A percentile compares a stretch with the other conserved stretches of the same genome.
phyloP scores from a whole-genome alignment of 2,329 filamentous ascomycete genomes.

The Parafenestella ontariensis region DNA sequence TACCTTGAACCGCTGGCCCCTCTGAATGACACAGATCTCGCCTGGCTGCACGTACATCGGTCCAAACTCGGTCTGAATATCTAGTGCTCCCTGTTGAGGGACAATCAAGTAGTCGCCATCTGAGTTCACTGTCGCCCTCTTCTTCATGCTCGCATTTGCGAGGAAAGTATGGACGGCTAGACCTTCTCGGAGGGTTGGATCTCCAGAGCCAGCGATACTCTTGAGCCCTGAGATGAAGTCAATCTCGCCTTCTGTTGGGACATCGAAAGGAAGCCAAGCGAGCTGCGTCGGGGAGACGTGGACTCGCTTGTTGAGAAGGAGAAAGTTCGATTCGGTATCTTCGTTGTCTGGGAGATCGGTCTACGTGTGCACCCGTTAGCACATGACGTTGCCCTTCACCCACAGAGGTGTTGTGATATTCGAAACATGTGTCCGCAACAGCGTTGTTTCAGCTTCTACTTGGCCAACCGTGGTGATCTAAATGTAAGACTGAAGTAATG shows the following conservation, averaged over 20 bases:
- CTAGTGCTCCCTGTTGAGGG: conserved; percentile 74
- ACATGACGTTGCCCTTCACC: not conserved
- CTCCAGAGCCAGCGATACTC: conserved; percentile 48
- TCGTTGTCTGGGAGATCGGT: conserved; percentile 46
- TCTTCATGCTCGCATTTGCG: conserved; percentile 47
- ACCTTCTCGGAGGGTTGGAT: conserved; percentile 47
- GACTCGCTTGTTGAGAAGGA: conserved; percentile 45
- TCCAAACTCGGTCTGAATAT: conserved; percentile 80
- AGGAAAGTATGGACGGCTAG: conserved; percentile 45
- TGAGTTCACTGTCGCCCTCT: conserved; percentile 59
- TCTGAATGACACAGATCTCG: conserved; percentile 78
- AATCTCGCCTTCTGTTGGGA: conserved; percentile 38
- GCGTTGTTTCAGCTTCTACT: not conserved
- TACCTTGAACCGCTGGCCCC: conserved; percentile 77
- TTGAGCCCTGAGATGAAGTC: conserved; percentile 47
- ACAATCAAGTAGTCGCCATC: conserved; percentile 82
- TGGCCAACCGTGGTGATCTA: not conserved
- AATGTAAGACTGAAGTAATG: not conserved
- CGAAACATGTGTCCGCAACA: not conserved
- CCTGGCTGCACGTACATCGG: conserved; percentile 76
- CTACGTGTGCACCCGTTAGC: conserved; percentile 36
- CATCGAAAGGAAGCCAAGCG: conserved; percentile 47
- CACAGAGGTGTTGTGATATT: not conserved
- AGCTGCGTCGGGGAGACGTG: conserved; percentile 48
- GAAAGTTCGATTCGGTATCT: conserved; percentile 46